Percentiles rank a stretch among this genome's conserved stretches.
Conservation (phyloP, 768 basidiomycete genomes). For the Suillus tomentosus region DNA sequence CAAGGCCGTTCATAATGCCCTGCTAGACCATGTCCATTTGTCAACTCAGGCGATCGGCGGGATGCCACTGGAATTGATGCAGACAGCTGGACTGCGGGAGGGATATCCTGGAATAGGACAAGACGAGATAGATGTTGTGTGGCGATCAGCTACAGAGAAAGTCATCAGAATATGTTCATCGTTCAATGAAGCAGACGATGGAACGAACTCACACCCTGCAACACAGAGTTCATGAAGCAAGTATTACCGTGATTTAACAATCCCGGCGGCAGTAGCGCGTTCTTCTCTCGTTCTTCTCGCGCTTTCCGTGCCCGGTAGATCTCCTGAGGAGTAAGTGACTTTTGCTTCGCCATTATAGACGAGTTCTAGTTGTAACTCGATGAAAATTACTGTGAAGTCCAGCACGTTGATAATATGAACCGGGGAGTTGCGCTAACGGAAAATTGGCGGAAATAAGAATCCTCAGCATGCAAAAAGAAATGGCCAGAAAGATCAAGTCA, state of each 20-base stretch:
- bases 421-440: not conserved
- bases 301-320: constrained; percentile 56
- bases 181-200: constrained; percentile 19
- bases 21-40: constrained; percentile 57
- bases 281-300: constrained; percentile 62
- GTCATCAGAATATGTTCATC: not conserved
- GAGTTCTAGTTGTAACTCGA: constrained; percentile 4
- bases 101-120: constrained; percentile 54
- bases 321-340: constrained; percentile 63
- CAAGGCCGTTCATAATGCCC: constrained; percentile 53
- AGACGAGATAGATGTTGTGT: constrained; percentile 62
- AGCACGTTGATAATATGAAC: not conserved
- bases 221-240: constrained; percentile 95
- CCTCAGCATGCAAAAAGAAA: constrained; percentile 11
- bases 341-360: constrained; percentile 51
- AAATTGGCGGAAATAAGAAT: constrained; percentile 3
- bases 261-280: constrained; percentile 69
- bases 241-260: constrained; percentile 84
- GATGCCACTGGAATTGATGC: constrained; percentile 44
- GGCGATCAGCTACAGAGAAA: constrained; percentile 58
- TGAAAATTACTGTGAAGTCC: constrained; percentile 6
- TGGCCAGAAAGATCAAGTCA: not conserved
- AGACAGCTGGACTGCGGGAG: constrained; percentile 41
- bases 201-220: constrained; percentile 71
- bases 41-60: constrained; percentile 65